These are phyloP conservation scores for Rhododendron griersonianum DNA, from an alignment of 148 eudicot species.

Conservation along the genomic window DNA sequence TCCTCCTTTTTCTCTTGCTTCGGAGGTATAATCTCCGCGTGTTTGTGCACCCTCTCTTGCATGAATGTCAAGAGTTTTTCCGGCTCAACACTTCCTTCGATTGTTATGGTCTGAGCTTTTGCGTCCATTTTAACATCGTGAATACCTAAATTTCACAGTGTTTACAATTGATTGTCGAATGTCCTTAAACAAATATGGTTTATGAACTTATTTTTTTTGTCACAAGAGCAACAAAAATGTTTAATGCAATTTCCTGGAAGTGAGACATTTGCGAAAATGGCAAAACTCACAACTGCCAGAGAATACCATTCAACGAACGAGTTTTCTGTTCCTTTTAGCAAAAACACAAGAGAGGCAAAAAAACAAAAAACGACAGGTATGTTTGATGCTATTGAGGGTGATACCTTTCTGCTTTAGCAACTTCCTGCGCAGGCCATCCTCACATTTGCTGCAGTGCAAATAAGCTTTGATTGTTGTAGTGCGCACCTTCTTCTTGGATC, in stretches of 20 bases:
- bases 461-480: constrained; percentile 39
- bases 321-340: background rate
- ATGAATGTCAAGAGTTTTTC: constrained; percentile 17
- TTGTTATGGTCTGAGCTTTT: constrained; percentile 59
- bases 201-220: background rate
- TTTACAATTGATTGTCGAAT: background rate
- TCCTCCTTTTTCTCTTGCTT: constrained; percentile 17
- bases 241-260: background rate
- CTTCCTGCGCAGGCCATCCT: constrained; percentile 41
- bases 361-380: background rate
- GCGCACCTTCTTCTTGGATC: constrained; percentile 1
- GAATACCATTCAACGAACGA: background rate
- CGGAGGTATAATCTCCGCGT: constrained; percentile 22
- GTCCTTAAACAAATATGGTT: background rate
- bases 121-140: constrained; percentile 61
- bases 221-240: background rate
- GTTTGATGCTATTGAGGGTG: background rate
- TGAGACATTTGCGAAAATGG: background rate
- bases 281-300: background rate
- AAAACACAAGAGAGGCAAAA: background rate
- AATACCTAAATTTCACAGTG: constrained; percentile 40
- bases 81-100: constrained; percentile 53
- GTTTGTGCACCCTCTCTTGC: constrained; percentile 15
- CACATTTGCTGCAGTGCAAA: constrained; percentile 58
- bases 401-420: constrained; percentile 51